These are phyloP conservation scores for Heimioporus sp. DNA, from an alignment of 768 basidiomycete genomes.

Conservation along the genomic window DNA sequence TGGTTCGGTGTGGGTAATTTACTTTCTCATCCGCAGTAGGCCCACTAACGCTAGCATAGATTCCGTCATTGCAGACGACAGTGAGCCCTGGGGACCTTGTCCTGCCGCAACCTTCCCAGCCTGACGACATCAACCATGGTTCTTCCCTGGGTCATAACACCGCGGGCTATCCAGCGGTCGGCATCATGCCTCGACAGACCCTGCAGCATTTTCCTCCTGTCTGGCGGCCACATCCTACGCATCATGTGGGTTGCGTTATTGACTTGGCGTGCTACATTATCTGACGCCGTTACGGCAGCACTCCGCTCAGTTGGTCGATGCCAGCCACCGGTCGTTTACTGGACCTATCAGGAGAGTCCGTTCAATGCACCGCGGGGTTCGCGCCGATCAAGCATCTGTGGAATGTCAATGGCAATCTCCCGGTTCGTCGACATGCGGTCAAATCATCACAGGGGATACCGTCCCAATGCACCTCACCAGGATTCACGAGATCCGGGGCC, in stretches of 20 bases:
- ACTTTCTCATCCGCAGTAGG: not conserved
- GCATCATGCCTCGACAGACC: not conserved
- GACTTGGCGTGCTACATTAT: not conserved
- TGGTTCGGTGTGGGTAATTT: constrained; percentile 7
- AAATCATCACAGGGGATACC: not conserved
- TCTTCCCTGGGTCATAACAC: not conserved
- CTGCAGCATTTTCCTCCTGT: not conserved
- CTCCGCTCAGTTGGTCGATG: not conserved
- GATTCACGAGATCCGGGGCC: constrained; percentile 8
- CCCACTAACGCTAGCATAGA: not conserved
- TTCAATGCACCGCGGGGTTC: not conserved
- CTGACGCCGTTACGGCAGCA: not conserved
- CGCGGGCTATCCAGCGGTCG: not conserved
- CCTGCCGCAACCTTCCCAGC: not conserved
- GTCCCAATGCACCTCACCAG: constrained; percentile 9
- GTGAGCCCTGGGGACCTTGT: not conserved
- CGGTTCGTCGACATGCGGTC: constrained; percentile 1
- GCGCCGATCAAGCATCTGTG: too few relatives aligned
- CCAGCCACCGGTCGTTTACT: not conserved
- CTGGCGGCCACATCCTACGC: not conserved
- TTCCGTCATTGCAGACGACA: not conserved
- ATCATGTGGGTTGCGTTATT: constrained; percentile 5
- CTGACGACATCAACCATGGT: not conserved
- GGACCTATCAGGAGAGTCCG: not conserved
- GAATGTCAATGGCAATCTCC: not conserved